These are phyloP conservation scores for Stereum hirsutum DNA, from an alignment of 1,284 basidiomycete species.

Conservation along the genomic window DNA sequence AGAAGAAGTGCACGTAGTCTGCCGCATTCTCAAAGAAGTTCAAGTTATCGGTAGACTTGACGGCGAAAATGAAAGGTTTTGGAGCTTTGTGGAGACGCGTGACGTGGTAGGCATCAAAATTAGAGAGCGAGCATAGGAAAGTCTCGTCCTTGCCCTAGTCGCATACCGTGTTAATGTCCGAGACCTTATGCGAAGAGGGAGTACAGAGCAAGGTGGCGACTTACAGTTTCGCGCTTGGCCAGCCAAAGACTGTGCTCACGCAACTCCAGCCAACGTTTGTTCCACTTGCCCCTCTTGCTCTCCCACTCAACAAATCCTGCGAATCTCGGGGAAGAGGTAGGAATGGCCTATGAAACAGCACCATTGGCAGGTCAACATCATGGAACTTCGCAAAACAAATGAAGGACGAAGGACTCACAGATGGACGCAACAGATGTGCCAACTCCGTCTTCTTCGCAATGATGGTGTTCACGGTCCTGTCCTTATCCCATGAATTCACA, in stretches of 20 bases:
- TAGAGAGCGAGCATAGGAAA: constrained; percentile 72
- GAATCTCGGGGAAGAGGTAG: constrained; percentile 58
- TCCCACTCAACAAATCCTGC: constrained; percentile 80
- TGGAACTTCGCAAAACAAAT: not conserved
- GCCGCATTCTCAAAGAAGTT: constrained; percentile 76
- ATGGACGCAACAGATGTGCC: constrained; percentile 44
- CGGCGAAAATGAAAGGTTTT: constrained; percentile 71
- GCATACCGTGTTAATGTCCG: too few species aligned
- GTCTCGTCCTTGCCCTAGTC: constrained; percentile 82
- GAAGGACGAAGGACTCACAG: constrained; percentile 33
- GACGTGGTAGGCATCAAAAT: constrained; percentile 78
- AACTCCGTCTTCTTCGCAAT: constrained; percentile 66
- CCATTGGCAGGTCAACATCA: not conserved
- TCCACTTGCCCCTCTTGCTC: constrained; percentile 86
- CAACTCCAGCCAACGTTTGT: constrained; percentile 79
- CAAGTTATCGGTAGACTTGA: constrained; percentile 83
- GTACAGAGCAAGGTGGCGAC: constrained; percentile 13
- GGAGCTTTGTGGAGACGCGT: constrained; percentile 67
- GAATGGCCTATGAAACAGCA: constrained; percentile 44
- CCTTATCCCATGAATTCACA: constrained; percentile 76
- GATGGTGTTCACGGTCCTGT: constrained; percentile 68
- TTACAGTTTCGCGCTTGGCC: constrained; percentile 78
- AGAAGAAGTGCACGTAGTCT: constrained; percentile 81
- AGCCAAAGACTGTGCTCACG: constrained; percentile 79
- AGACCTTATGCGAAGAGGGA: not conserved